Percentiles rank a stretch among this genome's conserved stretches.
Evolutionary conservation across 495 filamentous ascomycete genomes (phyloP).

Genomic region (Aspergillus homomorphus): DNA sequence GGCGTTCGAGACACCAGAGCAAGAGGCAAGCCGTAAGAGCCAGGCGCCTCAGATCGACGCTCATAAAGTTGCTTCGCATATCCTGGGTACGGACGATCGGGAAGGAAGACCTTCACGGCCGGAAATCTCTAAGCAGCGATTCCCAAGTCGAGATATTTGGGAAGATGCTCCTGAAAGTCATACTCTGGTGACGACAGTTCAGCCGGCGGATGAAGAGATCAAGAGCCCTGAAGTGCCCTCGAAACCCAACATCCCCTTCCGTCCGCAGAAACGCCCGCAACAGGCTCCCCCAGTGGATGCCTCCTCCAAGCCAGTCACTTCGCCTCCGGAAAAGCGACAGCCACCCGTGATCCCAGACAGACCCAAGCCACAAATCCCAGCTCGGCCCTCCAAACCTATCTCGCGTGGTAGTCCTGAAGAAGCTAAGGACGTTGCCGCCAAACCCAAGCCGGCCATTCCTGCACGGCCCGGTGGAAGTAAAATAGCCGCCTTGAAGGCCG

Average conservation of each 20-base stretch:
- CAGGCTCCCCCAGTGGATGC: conserved; percentile 35
- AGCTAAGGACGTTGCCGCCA: conserved; percentile 36
- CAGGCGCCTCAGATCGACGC: conserved; percentile 46
- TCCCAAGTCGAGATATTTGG: conserved; percentile 95
- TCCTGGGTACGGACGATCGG: conserved; percentile 31
- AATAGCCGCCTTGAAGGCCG: conserved; percentile 84
- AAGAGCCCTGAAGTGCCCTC: conserved; percentile 39
- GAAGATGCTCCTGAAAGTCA: conserved; percentile 88
- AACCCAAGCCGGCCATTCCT: conserved; percentile 76
- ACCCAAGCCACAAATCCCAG: conserved; percentile 78
- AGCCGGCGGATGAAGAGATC: conserved; percentile 49
- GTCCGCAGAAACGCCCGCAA: conserved; percentile 39
- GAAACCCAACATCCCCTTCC: conserved; percentile 44
- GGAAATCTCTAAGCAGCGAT: conserved; percentile 61
- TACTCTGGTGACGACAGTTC: conserved; percentile 75
- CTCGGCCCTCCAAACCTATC: conserved; percentile 59
- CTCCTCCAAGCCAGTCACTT: conserved; percentile 29
- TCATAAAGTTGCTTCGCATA: conserved; percentile 43
- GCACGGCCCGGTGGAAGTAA: conserved; percentile 74
- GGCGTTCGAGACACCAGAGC: conserved; percentile 55
- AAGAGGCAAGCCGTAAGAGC: conserved; percentile 50
- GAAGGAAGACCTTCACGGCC: conserved; percentile 48
- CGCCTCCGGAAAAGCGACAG: conserved; percentile 45
- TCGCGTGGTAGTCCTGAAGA: conserved; percentile 32
- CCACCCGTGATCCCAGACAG: conserved; percentile 61